Percentiles rank a stretch among this genome's conserved stretches.
These are phyloP conservation scores for Phytophthora citrophthora DNA, from an alignment of 352 stramenopile genomes.

Conservation along the genomic window DNA sequence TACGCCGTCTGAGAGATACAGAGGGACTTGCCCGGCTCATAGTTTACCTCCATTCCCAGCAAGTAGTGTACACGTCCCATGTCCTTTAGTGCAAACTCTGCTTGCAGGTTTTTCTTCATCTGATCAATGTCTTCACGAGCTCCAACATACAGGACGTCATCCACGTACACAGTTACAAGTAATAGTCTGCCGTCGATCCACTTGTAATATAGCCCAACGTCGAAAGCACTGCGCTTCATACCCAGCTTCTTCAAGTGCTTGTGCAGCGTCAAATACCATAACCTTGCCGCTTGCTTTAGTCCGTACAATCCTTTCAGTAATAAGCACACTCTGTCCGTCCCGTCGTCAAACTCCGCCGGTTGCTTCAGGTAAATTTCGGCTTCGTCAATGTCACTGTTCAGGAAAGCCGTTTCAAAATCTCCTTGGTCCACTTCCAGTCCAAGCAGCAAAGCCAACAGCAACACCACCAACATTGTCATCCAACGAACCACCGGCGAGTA, in stretches of 20 bases:
- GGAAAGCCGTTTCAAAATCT: neutral
- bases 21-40: neutral
- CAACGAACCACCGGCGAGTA: conserved; percentile 1
- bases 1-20: neutral
- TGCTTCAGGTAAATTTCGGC: neutral
- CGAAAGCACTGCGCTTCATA: neutral
- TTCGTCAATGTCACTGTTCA: neutral
- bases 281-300: neutral
- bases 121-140: neutral
- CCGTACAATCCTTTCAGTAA: neutral
- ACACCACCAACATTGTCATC: neutral
- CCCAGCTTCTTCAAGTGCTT: neutral
- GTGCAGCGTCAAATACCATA: neutral
- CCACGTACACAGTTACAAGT: conserved; percentile 6
- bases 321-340: neutral
- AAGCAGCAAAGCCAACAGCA: neutral
- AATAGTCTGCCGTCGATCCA: conserved; percentile 1
- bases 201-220: neutral
- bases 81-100: conserved; percentile 5
- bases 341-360: neutral
- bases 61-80: neutral
- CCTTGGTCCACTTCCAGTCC: neutral
- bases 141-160: conserved; percentile 8
- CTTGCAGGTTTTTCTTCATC: neutral
- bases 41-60: conserved; percentile 6